A percentile compares a stretch with the other conserved stretches of the same genome.
Evolutionary conservation across 148 eudicot species (phyloP).

Genomic region (Silene uniflora): DNA sequence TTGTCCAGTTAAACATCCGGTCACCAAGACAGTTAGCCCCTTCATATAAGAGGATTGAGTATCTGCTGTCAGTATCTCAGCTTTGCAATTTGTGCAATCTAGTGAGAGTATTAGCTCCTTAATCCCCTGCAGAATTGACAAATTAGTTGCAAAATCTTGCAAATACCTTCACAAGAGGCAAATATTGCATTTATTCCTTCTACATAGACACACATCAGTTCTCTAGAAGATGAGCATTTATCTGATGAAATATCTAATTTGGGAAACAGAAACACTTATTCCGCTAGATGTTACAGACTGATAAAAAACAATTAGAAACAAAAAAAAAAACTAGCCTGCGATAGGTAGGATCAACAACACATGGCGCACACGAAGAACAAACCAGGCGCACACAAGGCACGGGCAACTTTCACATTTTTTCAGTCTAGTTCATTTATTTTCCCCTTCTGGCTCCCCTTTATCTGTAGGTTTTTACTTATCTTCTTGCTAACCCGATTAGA

Average conservation of each 20-base stretch:
- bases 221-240: background rate
- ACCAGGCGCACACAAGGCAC: too few relatives aligned
- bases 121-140: conserved; percentile 47
- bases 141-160: background rate
- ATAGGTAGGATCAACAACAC: too few relatives aligned
- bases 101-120: conserved; percentile 42
- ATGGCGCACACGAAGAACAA: too few relatives aligned
- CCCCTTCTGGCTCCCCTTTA: too few relatives aligned
- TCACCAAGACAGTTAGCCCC: conserved; percentile 56
- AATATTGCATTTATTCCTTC: too few relatives aligned
- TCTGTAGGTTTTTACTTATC: too few relatives aligned
- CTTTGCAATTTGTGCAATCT: conserved; percentile 31
- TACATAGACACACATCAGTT: background rate
- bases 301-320: too few relatives aligned
- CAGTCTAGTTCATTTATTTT: too few relatives aligned
- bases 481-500: too few relatives aligned
- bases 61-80: conserved; percentile 48
- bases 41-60: conserved; percentile 48
- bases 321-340: background rate
- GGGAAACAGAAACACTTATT: background rate
- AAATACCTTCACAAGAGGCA: background rate
- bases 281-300: background rate
- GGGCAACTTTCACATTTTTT: too few relatives aligned
- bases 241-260: background rate
- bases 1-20: conserved; percentile 49